Evolutionary conservation across 1,284 basidiomycete species (phyloP).

Genomic region (Boletus smithii): DNA sequence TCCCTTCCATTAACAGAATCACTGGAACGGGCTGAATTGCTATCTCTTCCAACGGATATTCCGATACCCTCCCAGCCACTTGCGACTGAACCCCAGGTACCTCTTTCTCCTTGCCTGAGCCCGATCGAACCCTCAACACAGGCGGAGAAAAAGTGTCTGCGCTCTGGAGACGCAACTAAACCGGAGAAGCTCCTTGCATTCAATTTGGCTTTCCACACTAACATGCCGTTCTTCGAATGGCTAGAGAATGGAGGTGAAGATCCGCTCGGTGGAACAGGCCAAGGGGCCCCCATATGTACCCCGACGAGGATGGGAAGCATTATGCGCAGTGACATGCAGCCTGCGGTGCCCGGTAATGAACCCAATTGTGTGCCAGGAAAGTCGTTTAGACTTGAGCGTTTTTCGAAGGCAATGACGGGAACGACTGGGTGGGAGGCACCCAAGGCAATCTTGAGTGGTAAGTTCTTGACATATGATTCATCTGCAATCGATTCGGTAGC

Average conservation of each 20-base stretch:
- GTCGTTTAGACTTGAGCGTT: slow-evolving; percentile 54
- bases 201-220: slow-evolving; percentile 50
- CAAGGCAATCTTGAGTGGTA: slow-evolving; percentile 54
- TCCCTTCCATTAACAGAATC: background rate
- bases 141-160: background rate
- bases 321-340: background rate
- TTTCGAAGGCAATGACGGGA: slow-evolving; percentile 69
- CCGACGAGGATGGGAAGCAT: background rate
- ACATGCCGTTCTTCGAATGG: slow-evolving; percentile 52
- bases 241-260: slow-evolving; percentile 46
- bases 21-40: background rate
- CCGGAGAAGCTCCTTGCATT: slow-evolving; percentile 41
- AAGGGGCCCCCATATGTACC: slow-evolving; percentile 9
- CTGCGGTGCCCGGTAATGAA: background rate
- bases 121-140: background rate
- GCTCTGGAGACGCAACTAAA: background rate
- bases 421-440: slow-evolving; percentile 63
- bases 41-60: background rate
- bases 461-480: slow-evolving; percentile 11
- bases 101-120: background rate
- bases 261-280: slow-evolving; percentile 22
- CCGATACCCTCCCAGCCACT: background rate
- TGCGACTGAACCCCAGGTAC: background rate
- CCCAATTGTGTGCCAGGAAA: slow-evolving; percentile 13
- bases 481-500: background rate